Evolutionary conservation across 2,329 filamentous ascomycete species (phyloP).

Genomic region (Stagonosporopsis vannaccii): DNA sequence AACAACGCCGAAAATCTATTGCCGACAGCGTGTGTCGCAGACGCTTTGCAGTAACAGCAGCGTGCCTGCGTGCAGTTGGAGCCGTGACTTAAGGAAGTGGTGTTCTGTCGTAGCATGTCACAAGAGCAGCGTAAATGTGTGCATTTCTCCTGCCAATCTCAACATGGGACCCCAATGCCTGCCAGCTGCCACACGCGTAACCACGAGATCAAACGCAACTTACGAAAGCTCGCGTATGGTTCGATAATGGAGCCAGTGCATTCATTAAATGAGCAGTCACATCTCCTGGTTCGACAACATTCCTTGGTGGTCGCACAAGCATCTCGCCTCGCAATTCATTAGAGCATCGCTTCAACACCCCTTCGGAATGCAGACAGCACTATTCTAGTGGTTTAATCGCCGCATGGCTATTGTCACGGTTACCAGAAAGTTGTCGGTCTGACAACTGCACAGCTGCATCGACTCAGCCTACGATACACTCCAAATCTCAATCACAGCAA

Average conservation of each 20-base stretch:
- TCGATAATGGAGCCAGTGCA: neutral
- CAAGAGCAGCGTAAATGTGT: neutral
- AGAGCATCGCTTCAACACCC: conserved; percentile 5
- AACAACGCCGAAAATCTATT: neutral
- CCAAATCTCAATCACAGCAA: neutral
- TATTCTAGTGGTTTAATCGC: conserved; percentile 4
- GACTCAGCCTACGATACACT: neutral
- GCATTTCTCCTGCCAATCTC: neutral
- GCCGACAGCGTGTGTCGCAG: neutral
- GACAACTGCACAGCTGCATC: conserved; percentile 9
- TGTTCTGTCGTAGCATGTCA: neutral
- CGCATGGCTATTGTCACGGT: conserved; percentile 17
- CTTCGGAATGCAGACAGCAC: conserved; percentile 16
- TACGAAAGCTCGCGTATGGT: neutral
- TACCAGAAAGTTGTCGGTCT: conserved; percentile 10
- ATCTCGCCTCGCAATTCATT: conserved; percentile 7
- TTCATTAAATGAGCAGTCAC: conserved; percentile 1
- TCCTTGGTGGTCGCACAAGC: conserved; percentile 13
- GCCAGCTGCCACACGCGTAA: conserved; percentile 3
- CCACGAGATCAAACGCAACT: conserved; percentile 9
- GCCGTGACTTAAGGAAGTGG: neutral
- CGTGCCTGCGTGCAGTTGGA: neutral
- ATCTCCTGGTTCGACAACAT: conserved; percentile 4
- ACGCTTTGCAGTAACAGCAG: neutral
- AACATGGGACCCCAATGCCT: neutral